Conservation (phyloP, 495 filamentous ascomycete species). For the Aspergillus wentii region DNA sequence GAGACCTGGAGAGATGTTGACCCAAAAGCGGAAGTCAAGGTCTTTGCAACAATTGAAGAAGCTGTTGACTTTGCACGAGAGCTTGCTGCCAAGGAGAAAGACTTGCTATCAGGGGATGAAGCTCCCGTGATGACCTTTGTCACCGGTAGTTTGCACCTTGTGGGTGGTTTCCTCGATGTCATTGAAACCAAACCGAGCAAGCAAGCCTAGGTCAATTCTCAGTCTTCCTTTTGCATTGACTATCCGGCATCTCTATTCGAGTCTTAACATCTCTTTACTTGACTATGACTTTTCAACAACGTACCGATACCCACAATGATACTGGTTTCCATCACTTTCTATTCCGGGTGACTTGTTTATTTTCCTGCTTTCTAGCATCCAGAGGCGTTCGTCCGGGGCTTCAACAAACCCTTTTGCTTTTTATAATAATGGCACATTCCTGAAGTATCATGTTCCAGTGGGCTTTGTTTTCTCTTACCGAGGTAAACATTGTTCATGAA, state of each 20-base stretch:
- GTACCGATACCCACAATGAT: constrained; percentile 11
- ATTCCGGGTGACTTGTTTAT: too few species aligned
- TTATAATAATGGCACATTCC: too few species aligned
- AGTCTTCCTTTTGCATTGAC: neutral
- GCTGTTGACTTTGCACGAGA: constrained; percentile 65
- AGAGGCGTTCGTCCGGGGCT: constrained; percentile 6
- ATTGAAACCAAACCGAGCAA: constrained; percentile 54
- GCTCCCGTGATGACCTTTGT: constrained; percentile 49
- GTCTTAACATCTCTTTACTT: neutral
- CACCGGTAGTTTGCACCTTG: constrained; percentile 87
- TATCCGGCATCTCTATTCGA: neutral
- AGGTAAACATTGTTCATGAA: too few species aligned
- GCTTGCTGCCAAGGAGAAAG: constrained; percentile 36
- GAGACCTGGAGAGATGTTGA: constrained; percentile 68
- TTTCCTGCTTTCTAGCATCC: too few species aligned
- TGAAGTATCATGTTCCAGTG: too few species aligned
- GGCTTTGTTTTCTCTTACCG: too few species aligned
- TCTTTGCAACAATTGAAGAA: constrained; percentile 78
- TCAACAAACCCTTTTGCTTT: too few species aligned
- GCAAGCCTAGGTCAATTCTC: neutral
- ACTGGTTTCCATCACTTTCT: too few species aligned
- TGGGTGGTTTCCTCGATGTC: constrained; percentile 74
- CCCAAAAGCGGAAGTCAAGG: constrained; percentile 52
- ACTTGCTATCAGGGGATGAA: constrained; percentile 25
- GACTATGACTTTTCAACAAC: constrained; percentile 13